These are phyloP conservation scores for Leptographium wingfieldii DNA, from an alignment of 2,329 filamentous ascomycete genomes.

Conservation along the genomic window DNA sequence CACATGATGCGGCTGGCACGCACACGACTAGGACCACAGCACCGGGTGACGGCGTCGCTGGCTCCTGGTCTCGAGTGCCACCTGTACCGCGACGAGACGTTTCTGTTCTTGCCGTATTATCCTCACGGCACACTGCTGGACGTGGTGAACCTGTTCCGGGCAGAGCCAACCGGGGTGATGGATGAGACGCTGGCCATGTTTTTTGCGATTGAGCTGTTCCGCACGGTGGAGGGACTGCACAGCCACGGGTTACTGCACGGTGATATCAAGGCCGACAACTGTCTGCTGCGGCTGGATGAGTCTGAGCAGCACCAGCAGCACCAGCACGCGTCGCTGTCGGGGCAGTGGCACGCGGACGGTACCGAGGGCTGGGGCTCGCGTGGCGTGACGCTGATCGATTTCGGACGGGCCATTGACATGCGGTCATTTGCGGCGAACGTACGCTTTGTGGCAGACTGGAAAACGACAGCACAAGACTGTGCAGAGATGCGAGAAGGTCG, in stretches of 20 bases:
- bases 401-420: slow-evolving; percentile 92
- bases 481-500: slow-evolving; percentile 88
- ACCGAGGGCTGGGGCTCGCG: slow-evolving; percentile 65
- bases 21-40: slow-evolving; percentile 55
- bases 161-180: slow-evolving; percentile 61
- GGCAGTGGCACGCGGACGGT: slow-evolving; percentile 62
- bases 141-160: slow-evolving; percentile 74
- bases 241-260: slow-evolving; percentile 71
- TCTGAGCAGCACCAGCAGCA: slow-evolving; percentile 13
- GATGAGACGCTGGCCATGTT: slow-evolving; percentile 93
- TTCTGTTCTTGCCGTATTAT: slow-evolving; percentile 76
- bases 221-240: slow-evolving; percentile 81
- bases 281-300: slow-evolving; percentile 75
- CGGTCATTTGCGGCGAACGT: slow-evolving; percentile 63
- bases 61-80: slow-evolving; percentile 83
- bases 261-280: slow-evolving; percentile 92
- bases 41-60: slow-evolving; percentile 64
- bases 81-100: slow-evolving; percentile 79
- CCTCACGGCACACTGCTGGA: slow-evolving; percentile 90
- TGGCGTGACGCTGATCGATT: slow-evolving; percentile 82
- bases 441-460: slow-evolving; percentile 92
- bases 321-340: slow-evolving; percentile 35
- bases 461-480: slow-evolving; percentile 75
- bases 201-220: slow-evolving; percentile 81
- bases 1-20: slow-evolving; percentile 83